Percentiles rank a stretch among this genome's conserved stretches.
Evolutionary conservation across 2,329 filamentous ascomycete species (phyloP).

Genomic region (Sclerotinia trifoliorum): DNA sequence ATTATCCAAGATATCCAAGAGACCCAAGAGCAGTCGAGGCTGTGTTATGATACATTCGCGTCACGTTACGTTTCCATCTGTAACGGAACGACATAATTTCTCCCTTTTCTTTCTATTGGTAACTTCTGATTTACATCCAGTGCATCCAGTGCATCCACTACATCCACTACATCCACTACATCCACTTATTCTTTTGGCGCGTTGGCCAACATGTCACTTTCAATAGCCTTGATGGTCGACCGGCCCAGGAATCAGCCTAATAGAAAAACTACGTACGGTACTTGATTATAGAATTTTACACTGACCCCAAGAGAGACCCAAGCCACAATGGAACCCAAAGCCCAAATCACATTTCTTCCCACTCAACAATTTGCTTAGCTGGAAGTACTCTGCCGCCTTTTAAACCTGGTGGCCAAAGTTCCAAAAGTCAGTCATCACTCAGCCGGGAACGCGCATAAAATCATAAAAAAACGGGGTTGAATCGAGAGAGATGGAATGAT

Average conservation of each 20-base stretch:
- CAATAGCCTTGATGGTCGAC: background rate
- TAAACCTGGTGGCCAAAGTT: background rate
- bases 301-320: background rate
- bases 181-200: constrained; percentile 27
- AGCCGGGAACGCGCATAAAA: constrained; percentile 16
- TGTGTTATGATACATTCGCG: constrained; percentile 23
- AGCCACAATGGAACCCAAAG: background rate
- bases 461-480: constrained; percentile 5
- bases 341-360: background rate
- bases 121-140: constrained; percentile 20
- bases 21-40: background rate
- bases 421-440: background rate
- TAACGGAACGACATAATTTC: background rate
- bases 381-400: constrained; percentile 10
- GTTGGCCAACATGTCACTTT: constrained; percentile 26
- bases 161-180: constrained; percentile 27
- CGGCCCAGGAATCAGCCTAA: constrained; percentile 15
- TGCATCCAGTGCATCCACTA: background rate
- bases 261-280: constrained; percentile 22
- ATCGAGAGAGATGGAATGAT: constrained; percentile 22
- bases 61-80: constrained; percentile 22
- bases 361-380: background rate
- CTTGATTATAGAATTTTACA: constrained; percentile 15
- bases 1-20: background rate
- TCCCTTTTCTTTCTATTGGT: background rate